Evolutionary conservation across 2,329 filamentous ascomycete genomes (phyloP), one percentile per base, ranked within the genome.

Genomic region (Paracamarosporium sp.): DNA sequence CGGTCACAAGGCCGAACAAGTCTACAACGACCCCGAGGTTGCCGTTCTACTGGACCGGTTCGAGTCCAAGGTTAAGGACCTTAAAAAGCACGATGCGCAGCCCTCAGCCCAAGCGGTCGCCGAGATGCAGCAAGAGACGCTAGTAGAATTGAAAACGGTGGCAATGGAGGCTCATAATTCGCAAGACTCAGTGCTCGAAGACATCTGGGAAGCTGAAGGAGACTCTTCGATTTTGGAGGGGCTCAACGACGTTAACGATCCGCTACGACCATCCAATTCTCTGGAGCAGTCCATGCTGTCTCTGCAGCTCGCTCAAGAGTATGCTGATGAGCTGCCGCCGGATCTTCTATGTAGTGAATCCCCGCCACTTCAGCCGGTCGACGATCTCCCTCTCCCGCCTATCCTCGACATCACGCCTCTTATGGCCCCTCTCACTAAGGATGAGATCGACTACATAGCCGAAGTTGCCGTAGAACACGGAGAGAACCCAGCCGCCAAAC

Each of bases 201-300:
- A 45, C 31, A 33, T 27, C 44, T 45, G 25, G 11, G 47, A 15
- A 38, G 8, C 15, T 9, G 11, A 38, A 7, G 35, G 20, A 9
- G 4, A 17, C 7, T 40, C 36, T 3, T 20, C 36, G 17, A n/a
- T 40, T 11, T 20, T 41, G 5, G 45, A 46, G 9, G 63, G 55
- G 24, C 64, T 60, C 45, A 50, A 30, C 28, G 63, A 62, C n/a
- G 58, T 66, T 12, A 57, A 60, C 17, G n/a, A 17, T 17, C n/a
- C 17, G 22, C 17, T 40, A 8, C 17, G 8, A 20, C 17, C 36
- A 22, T 40, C 36, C 8, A 54, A 64, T 24, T 68, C 66, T 11
- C 55, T 70, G 20, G 57, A 67, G 12, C 63, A 70, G 41, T 62
- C 60, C 0, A 50, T 64, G 28, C 35, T 65, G 1, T 72, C 69